phyloP scores from a whole-genome alignment of 2,329 filamentous ascomycete species.

The Monosporascus sp. region DNA sequence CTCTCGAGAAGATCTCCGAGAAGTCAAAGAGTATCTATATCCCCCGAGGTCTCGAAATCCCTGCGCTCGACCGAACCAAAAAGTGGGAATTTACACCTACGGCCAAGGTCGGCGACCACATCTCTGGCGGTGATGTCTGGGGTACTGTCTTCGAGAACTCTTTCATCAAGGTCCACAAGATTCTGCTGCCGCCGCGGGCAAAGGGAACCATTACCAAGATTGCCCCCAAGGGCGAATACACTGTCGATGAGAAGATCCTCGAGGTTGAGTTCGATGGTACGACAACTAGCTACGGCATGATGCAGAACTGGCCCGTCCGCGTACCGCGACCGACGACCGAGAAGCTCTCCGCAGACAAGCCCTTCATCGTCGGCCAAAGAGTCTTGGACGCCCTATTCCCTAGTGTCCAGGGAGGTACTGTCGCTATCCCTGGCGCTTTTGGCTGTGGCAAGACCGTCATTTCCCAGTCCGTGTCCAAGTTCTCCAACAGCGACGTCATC shows the following conservation, averaged over 20 bases:
- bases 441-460: conserved; percentile 99
- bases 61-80: conserved; percentile 82
- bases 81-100: conserved; percentile 95
- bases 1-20: conserved; percentile 77
- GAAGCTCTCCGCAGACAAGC: conserved; percentile 82
- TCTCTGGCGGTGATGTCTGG: conserved; percentile 94
- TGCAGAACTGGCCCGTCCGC: conserved; percentile 98
- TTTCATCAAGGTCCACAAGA: conserved; percentile 87
- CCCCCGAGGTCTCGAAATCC: conserved; percentile 83
- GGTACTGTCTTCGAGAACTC: conserved; percentile 95
- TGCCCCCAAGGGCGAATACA: conserved; percentile 84
- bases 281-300: conserved; percentile 93
- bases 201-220: conserved; percentile 90
- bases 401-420: conserved; percentile 92
- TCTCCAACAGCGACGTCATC: conserved; percentile 98
- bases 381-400: conserved; percentile 96
- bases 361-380: conserved; percentile 94
- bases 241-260: conserved; percentile 87
- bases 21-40: conserved; percentile 90
- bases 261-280: conserved; percentile 97
- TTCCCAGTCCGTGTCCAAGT: conserved; percentile 96
- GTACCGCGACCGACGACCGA: conserved; percentile 89
- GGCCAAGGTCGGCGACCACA: conserved; percentile 93
- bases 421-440: conserved; percentile 97
- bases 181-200: conserved; percentile 84